Conservation (phyloP, 805 yeast species). For the Candida ponderosae region DNA sequence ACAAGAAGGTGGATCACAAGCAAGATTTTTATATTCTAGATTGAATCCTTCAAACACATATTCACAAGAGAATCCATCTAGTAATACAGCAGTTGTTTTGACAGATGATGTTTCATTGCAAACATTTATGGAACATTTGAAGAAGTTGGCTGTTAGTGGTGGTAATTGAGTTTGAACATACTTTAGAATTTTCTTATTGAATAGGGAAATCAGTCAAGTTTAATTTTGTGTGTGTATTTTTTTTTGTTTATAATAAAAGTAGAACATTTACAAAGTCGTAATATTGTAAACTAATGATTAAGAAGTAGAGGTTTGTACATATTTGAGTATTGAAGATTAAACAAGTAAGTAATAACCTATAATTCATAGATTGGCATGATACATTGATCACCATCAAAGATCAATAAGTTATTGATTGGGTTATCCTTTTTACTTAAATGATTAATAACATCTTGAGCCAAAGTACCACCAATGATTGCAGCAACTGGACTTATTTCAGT, state of each 20-base stretch:
- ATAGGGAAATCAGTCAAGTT: no score
- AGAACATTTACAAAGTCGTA: constrained; percentile 3
- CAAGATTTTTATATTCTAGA: constrained; percentile 90
- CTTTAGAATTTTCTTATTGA: no score
- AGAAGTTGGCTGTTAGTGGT: constrained; percentile 73
- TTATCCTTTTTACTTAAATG: constrained; percentile 64
- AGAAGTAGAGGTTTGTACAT: no score
- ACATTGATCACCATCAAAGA: constrained; percentile 64
- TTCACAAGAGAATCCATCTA: constrained; percentile 43
- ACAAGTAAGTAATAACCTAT: constrained; percentile 12
- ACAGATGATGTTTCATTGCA: constrained; percentile 96
- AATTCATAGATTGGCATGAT: constrained; percentile 72
- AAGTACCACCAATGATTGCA: constrained; percentile 82
- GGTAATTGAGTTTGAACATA: constrained; percentile 3
- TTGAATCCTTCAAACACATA: constrained; percentile 90
- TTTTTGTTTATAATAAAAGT: background rate
- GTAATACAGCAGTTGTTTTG: constrained; percentile 71
- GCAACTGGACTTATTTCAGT: constrained; percentile 77
- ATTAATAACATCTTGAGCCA: constrained; percentile 89
- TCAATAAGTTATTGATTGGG: constrained; percentile 74
- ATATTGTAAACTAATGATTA: constrained; percentile 1
- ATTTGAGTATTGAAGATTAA: background rate
- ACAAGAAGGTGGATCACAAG: constrained; percentile 98
- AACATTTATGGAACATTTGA: constrained; percentile 91
- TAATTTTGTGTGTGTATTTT: no score